Evolutionary conservation across 2,329 filamentous ascomycete species (phyloP).

Genomic region (Microdochium nivale): DNA sequence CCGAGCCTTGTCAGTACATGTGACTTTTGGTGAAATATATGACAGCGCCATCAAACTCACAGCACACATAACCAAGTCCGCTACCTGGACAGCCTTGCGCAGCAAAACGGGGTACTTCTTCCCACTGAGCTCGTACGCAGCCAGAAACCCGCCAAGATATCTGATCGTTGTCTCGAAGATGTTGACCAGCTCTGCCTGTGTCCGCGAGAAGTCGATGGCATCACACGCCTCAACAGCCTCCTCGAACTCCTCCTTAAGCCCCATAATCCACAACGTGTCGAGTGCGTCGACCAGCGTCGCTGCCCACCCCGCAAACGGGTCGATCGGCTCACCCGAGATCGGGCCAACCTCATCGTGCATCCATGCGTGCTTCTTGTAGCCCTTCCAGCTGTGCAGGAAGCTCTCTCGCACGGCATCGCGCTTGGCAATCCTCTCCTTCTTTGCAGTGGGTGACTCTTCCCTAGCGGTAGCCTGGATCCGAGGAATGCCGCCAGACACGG

Average conservation of each 20-base stretch:
- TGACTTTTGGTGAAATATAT: background rate
- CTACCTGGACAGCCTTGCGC: slow-evolving; percentile 54
- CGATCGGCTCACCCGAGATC: slow-evolving; percentile 38
- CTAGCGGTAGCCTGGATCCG: slow-evolving; percentile 41
- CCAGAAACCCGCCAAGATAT: slow-evolving; percentile 60
- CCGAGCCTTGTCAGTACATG: background rate
- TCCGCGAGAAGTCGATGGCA: slow-evolving; percentile 51
- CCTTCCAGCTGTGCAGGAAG: slow-evolving; percentile 47
- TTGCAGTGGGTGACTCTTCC: slow-evolving; percentile 26
- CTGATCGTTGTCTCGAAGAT: slow-evolving; percentile 66
- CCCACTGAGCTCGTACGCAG: slow-evolving; percentile 60
- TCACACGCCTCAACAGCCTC: slow-evolving; percentile 50
- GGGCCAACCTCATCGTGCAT: slow-evolving; percentile 55
- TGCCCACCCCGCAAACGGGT: slow-evolving; percentile 59
- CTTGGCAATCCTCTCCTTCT: slow-evolving; percentile 26
- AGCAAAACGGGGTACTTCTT: slow-evolving; percentile 44
- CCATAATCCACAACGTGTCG: slow-evolving; percentile 69
- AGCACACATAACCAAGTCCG: slow-evolving; percentile 54
- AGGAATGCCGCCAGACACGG: slow-evolving; percentile 39
- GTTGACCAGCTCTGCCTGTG: slow-evolving; percentile 43
- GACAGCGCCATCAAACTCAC: background rate
- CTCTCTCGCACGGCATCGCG: slow-evolving; percentile 36
- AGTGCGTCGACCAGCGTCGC: slow-evolving; percentile 60
- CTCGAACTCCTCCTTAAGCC: slow-evolving; percentile 54
- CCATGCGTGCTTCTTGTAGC: slow-evolving; percentile 57